Conservation (phyloP, 1,284 basidiomycete species). For the Volvariella surrecta region DNA sequence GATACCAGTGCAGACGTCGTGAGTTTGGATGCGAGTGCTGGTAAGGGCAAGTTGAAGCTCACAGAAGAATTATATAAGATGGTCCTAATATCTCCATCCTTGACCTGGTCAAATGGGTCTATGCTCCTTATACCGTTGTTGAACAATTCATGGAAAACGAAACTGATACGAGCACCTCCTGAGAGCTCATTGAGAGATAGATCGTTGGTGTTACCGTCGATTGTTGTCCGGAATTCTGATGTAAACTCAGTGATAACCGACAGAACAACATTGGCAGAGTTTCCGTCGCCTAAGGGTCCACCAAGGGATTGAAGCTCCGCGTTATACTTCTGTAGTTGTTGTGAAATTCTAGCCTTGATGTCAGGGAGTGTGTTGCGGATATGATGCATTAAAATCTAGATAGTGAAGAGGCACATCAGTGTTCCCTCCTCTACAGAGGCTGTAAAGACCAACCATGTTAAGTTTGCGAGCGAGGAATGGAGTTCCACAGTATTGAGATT, state of each 20-base stretch:
- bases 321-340: conserved; percentile 83
- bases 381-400: conserved; percentile 96
- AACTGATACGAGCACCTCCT: conserved; percentile 95
- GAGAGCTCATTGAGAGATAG: conserved; percentile 91
- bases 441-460: conserved; percentile 71
- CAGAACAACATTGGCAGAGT: conserved; percentile 84
- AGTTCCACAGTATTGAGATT: conserved; percentile 94
- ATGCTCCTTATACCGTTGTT: conserved; percentile 93
- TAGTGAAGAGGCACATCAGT: neutral
- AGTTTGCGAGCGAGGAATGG: conserved; percentile 96
- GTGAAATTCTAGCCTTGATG: conserved; percentile 89
- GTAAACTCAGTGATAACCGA: conserved; percentile 97
- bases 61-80: conserved; percentile 96
- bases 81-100: conserved; percentile 95
- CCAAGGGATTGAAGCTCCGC: conserved; percentile 83
- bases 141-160: conserved; percentile 97
- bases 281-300: conserved; percentile 78
- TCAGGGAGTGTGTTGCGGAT: conserved; percentile 95
- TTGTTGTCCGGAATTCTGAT: conserved; percentile 90
- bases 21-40: neutral
- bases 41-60: conserved; percentile 17
- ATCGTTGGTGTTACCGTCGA: conserved; percentile 97
- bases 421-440: no score
- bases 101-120: conserved; percentile 97
- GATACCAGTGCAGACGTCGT: conserved; percentile 1